phyloP scores from a whole-genome alignment of 2,329 filamentous ascomycete genomes.

The Fusarium musae region DNA sequence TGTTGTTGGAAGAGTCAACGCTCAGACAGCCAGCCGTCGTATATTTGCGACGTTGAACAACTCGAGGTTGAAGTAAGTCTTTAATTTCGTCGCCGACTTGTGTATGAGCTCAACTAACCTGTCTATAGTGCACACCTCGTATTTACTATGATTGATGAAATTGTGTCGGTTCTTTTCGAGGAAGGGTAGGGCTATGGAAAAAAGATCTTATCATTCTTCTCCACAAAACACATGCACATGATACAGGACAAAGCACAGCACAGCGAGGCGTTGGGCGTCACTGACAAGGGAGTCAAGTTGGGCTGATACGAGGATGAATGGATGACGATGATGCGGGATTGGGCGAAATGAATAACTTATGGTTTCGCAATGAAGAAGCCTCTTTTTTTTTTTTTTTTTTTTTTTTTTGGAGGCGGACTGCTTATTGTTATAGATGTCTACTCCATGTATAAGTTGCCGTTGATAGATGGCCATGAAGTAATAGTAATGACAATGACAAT shows the following conservation, averaged over 20 bases:
- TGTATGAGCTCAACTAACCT: slow-evolving; percentile 24
- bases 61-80: slow-evolving; percentile 82
- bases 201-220: slow-evolving; percentile 8
- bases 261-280: slow-evolving; percentile 39
- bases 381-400: not conserved
- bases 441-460: not conserved
- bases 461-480: slow-evolving; percentile 17
- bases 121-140: slow-evolving; percentile 69
- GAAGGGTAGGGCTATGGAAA: slow-evolving; percentile 44
- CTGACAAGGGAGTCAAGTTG: slow-evolving; percentile 27
- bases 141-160: slow-evolving; percentile 78
- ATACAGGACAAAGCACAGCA: slow-evolving; percentile 3
- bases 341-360: slow-evolving; percentile 20
- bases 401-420: not conserved
- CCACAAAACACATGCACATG: slow-evolving; percentile 33
- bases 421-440: slow-evolving; percentile 2
- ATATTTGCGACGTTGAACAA: slow-evolving; percentile 95
- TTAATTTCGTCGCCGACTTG: not conserved
- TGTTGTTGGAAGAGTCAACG: slow-evolving; percentile 92
- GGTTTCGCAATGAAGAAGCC: slow-evolving; percentile 6
- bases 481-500: slow-evolving; percentile 28
- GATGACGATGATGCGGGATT: slow-evolving; percentile 9
- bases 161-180: slow-evolving; percentile 72
- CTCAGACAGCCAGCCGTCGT: slow-evolving; percentile 87
- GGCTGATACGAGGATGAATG: slow-evolving; percentile 20